Evolutionary conservation across 1,284 basidiomycete genomes (phyloP), one percentile per base, ranked within the genome.

Genomic region (Sporisorium graminicola): DNA sequence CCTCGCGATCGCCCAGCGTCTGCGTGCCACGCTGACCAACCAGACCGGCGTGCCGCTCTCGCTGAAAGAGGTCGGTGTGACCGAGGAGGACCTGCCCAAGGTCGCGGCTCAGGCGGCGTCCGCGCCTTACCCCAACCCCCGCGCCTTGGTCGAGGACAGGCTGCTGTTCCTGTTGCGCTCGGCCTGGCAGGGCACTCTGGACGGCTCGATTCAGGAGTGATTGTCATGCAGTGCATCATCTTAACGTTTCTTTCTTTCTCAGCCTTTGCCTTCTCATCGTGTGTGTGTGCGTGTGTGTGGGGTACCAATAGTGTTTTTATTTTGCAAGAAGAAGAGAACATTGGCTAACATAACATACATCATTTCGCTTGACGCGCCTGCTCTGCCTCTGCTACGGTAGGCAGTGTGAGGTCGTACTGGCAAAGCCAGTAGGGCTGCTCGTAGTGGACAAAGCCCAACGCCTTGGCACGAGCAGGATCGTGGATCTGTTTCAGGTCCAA

Each of bases 41-140:
- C 82, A 87, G 40, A 6, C 54, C 0, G 86, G 87, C n/a, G 88
- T 86, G 18, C 87, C 87, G 29, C 81, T 70, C 40, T 84, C 83
- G 12, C 78, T 89, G 55, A 86, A 86, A 74, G 83, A 87, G 56
- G 79, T 88, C 7, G 88, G 87, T 9, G 87, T 88, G 85, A 87
- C 86, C 66, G 85, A 88, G 60, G 86, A 87, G 65, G 87, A 88
- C 61, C 77, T 88, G n/a, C 86, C 86, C 55, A 83, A 80, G 65
- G 87, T 87, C 6, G 87, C 86, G 0, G 88, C 88, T 58, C 83
- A 88, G 20, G 88, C 88, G 16, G 80, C 85, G 27, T 85, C 80
- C 65, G 87, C 84, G 16, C 86, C 87, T 53, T 88, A 88, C 81
- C 87, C 87, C 22, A 88, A 88, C 69, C 88, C 88, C 0, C 86